These are phyloP conservation scores for Phytophthora melonis DNA, from an alignment of 352 stramenopile genomes.

Conservation along the genomic window DNA sequence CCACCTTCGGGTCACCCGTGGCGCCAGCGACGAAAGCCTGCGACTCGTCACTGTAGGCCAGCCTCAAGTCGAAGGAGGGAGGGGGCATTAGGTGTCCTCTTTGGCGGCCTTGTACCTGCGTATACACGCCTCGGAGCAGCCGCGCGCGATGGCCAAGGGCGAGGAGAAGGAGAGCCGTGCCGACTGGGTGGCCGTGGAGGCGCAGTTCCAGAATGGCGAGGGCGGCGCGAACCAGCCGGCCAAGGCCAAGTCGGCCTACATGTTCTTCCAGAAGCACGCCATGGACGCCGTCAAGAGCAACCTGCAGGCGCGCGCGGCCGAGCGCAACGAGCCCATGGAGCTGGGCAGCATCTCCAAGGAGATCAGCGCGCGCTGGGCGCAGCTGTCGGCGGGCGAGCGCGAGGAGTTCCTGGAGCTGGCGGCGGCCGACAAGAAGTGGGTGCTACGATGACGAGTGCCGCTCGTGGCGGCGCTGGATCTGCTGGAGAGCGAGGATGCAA, in stretches of 20 bases:
- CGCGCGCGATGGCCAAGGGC: constrained; percentile 34
- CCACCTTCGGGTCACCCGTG: too few species aligned
- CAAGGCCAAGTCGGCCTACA: constrained; percentile 83
- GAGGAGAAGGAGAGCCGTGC: constrained; percentile 71
- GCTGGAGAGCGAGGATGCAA: background rate
- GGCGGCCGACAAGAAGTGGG: constrained; percentile 53
- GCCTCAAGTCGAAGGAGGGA: too few species aligned
- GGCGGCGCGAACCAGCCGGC: constrained; percentile 45
- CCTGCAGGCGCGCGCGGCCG: constrained; percentile 49
- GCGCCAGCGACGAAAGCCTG: too few species aligned
- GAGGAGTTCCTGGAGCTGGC: constrained; percentile 80
- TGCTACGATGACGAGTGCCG: constrained; percentile 85
- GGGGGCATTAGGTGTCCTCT: too few species aligned
- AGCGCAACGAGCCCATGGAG: constrained; percentile 65
- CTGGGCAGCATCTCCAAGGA: constrained; percentile 77
- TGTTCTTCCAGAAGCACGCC: constrained; percentile 79
- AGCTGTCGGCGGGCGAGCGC: constrained; percentile 67
- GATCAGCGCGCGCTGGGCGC: constrained; percentile 80
- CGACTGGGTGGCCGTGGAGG: constrained; percentile 84
- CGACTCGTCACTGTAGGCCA: too few species aligned
- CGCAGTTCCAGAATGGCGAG: constrained; percentile 71
- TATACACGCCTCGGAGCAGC: background rate
- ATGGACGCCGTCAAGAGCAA: constrained; percentile 76
- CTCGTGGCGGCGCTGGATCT: constrained; percentile 32
- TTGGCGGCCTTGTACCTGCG: too few species aligned